Evolutionary conservation across 2,329 filamentous ascomycete species (phyloP).

Genomic region (Didymella segeticola): DNA sequence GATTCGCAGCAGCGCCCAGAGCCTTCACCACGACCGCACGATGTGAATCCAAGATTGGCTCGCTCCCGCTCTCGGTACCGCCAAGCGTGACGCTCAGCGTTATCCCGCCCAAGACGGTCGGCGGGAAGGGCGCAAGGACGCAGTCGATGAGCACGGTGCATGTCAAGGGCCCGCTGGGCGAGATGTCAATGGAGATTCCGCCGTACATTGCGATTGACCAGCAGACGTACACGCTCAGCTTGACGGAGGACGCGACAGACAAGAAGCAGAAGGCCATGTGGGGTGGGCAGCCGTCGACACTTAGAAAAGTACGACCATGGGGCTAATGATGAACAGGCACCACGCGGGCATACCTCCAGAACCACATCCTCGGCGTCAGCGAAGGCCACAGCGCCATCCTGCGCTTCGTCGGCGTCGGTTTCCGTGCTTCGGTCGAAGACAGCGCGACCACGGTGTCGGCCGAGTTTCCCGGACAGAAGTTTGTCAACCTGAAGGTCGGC

Average conservation of each 20-base stretch:
- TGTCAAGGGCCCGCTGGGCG: constrained; percentile 81
- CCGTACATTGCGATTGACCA: constrained; percentile 76
- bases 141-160: constrained; percentile 72
- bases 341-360: constrained; percentile 85
- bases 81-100: constrained; percentile 71
- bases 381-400: constrained; percentile 96
- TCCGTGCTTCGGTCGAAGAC: constrained; percentile 85
- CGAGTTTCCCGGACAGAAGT: constrained; percentile 81
- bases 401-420: constrained; percentile 92
- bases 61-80: constrained; percentile 60
- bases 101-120: constrained; percentile 67
- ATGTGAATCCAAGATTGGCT: constrained; percentile 82
- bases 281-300: constrained; percentile 64
- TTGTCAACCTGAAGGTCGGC: constrained; percentile 92
- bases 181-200: constrained; percentile 79
- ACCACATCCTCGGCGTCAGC: constrained; percentile 90
- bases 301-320: not conserved
- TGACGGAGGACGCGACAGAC: constrained; percentile 68
- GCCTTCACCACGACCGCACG: constrained; percentile 75
- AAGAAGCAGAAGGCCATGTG: constrained; percentile 92
- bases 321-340: constrained; percentile 68
- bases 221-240: constrained; percentile 69
- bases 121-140: constrained; percentile 64
- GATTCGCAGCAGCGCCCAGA: constrained; percentile 53
- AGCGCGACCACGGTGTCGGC: constrained; percentile 70